A percentile compares a stretch with the other conserved stretches of the same genome.
Evolutionary conservation across 441 rosid species (phyloP).

Genomic region (Erodium trifolium): DNA sequence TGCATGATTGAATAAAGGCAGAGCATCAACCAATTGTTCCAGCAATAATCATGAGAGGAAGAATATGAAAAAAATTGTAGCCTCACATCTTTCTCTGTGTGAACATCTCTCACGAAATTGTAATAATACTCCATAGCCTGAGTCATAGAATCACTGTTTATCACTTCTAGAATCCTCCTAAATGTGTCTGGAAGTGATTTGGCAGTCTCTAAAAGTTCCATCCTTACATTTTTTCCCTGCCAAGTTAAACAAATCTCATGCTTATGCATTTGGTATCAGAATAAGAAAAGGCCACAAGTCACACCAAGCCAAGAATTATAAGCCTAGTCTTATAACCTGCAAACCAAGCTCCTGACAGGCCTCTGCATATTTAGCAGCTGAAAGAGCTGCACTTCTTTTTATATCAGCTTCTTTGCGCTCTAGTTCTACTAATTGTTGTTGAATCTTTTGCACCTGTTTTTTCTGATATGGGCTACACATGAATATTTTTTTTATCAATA

Average conservation of each 20-base stretch:
- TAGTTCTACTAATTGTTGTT: slow-evolving; percentile 79
- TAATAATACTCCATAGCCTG: slow-evolving; percentile 69
- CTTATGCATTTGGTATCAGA: slow-evolving; percentile 15
- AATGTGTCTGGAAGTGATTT: slow-evolving; percentile 77
- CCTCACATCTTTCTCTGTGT: slow-evolving; percentile 83
- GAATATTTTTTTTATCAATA: slow-evolving; percentile 10
- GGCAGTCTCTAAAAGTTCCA: slow-evolving; percentile 86
- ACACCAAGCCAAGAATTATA: slow-evolving; percentile 16
- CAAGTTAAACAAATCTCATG: slow-evolving; percentile 15
- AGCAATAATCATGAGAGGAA: slow-evolving; percentile 2
- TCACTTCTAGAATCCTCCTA: slow-evolving; percentile 63
- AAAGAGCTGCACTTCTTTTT: slow-evolving; percentile 71
- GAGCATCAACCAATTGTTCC: not conserved
- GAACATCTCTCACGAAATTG: slow-evolving; percentile 73
- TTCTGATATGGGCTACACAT: slow-evolving; percentile 74
- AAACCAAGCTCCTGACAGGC: slow-evolving; percentile 97
- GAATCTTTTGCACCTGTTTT: slow-evolving; percentile 91
- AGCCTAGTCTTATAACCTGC: slow-evolving; percentile 42
- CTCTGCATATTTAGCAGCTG: slow-evolving; percentile 78
- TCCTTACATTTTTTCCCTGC: slow-evolving; percentile 86
- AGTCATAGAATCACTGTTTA: slow-evolving; percentile 59
- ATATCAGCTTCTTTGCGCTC: slow-evolving; percentile 93
- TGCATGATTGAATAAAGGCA: slow-evolving; percentile 9
- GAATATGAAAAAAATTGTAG: slow-evolving; percentile 4
- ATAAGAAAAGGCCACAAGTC: slow-evolving; percentile 3